Base-by-base conservation (phyloP, 2,329 filamentous ascomycete species). In the Pezicula neosporulosa region DNA sequence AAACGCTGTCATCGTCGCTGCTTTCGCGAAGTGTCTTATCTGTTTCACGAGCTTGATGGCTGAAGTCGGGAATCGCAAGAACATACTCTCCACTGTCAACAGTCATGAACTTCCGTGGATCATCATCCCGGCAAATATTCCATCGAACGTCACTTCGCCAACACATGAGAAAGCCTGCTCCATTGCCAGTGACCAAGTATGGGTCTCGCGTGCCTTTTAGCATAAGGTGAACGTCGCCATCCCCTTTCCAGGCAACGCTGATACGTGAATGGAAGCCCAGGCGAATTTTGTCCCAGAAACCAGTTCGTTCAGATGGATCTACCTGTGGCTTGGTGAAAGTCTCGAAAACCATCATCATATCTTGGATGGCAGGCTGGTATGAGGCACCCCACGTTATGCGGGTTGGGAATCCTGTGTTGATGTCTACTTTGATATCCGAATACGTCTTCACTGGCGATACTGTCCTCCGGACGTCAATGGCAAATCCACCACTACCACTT, bases 261-360 rank as follows among this genome's bases (percentile, higher is more conserved):
- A 97, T 83, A 18, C 90, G 84, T 1, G 95, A 97, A 69, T 99
- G 94, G 68, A 97, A 96, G 62, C 87, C 92, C 36, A 99, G 78
- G 49, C 94, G 81, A 47, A 99, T 92, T 76, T 99, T 99, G 72
- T 99, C 94, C 94, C 94, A 99, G 73, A 99, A 99, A 3, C 94
- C 94, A 44, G 96, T 90, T 50, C 88, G 81, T 58, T 99, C 95
- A 0, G 94, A 97, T 1, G 89, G 87, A 67, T 99, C 95, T 27
- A 97, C 78, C 56, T 93, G 92, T 7, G 93, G 90, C 66, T 99
- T 99, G 1, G 93, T 97, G 67, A 99, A 97, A 2, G 89, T 93
- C 70, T 99, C 94, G 55, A 99, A 89, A 24, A 92, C 92, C 81
- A 97, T 97, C 94, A 99, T 99, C 88, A 97, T 96, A 65, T 99